phyloP scores from a whole-genome alignment of 768 basidiomycete species.

The Xerocomellus intermedius region DNA sequence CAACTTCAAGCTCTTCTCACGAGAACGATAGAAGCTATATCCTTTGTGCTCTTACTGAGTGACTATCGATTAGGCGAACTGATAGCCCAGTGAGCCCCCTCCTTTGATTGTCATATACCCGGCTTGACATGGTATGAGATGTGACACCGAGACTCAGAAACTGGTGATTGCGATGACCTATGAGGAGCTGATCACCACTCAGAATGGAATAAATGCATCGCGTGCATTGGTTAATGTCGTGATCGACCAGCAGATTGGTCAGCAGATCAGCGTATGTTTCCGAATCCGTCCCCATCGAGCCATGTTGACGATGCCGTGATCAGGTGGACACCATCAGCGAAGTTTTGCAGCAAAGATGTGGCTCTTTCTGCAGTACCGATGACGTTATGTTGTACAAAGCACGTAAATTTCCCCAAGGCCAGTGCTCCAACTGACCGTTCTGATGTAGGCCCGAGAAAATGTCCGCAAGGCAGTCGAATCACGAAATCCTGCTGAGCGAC shows the following conservation, averaged over 20 bases:
- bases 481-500: constrained; percentile 66
- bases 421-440: constrained; percentile 1
- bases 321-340: constrained; percentile 98
- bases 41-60: constrained; percentile 87
- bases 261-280: constrained; percentile 82
- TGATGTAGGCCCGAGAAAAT: constrained; percentile 82
- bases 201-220: constrained; percentile 85
- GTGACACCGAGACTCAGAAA: constrained; percentile 69
- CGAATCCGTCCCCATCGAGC: not conserved
- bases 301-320: constrained; percentile 9
- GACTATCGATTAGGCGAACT: constrained; percentile 90
- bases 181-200: constrained; percentile 81
- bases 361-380: constrained; percentile 96
- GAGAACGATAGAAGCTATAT: constrained; percentile 90
- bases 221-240: constrained; percentile 90
- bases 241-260: constrained; percentile 97
- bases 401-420: constrained; percentile 14
- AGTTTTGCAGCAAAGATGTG: constrained; percentile 89
- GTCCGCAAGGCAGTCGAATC: constrained; percentile 87
- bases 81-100: constrained; percentile 63
- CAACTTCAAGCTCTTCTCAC: constrained; percentile 72
- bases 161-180: constrained; percentile 72
- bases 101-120: not conserved
- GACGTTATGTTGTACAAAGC: constrained; percentile 98
- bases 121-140: constrained; percentile 43